These are phyloP conservation scores for Phlebopus sp. DNA, from an alignment of 1,284 basidiomycete species.

Conservation along the genomic window DNA sequence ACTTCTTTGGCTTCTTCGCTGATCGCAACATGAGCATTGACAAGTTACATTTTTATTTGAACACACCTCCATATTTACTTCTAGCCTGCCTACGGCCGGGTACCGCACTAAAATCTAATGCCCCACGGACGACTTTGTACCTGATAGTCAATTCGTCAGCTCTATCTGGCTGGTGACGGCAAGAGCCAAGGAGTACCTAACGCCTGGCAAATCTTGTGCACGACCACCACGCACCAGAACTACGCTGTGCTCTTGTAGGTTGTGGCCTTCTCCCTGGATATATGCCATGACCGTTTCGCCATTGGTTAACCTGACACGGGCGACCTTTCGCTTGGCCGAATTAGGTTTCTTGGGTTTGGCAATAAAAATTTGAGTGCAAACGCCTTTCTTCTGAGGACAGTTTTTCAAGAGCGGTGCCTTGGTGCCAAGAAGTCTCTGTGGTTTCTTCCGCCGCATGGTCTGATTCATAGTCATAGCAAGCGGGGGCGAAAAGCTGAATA, in stretches of 20 bases:
- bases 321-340: conserved; percentile 97
- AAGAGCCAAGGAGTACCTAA: conserved; percentile 62
- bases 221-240: conserved; percentile 92
- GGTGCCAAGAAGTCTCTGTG: conserved; percentile 47
- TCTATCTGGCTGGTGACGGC: background rate
- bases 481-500: conserved; percentile 65
- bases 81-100: conserved; percentile 79
- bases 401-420: conserved; percentile 77
- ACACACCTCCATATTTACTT: conserved; percentile 92
- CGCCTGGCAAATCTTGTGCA: conserved; percentile 96
- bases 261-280: conserved; percentile 97
- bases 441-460: conserved; percentile 63
- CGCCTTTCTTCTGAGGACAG: conserved; percentile 87
- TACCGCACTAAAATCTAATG: conserved; percentile 90
- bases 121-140: conserved; percentile 94
- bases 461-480: conserved; percentile 77
- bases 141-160: conserved; percentile 41
- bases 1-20: conserved; percentile 88
- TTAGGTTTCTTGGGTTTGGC: conserved; percentile 99
- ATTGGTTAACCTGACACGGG: conserved; percentile 88
- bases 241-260: conserved; percentile 96
- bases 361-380: conserved; percentile 82
- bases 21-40: conserved; percentile 23
- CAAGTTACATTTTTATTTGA: conserved; percentile 2
- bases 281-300: conserved; percentile 92